Base-by-base conservation (phyloP, 768 basidiomycete genomes). In the Suillus spraguei region DNA sequence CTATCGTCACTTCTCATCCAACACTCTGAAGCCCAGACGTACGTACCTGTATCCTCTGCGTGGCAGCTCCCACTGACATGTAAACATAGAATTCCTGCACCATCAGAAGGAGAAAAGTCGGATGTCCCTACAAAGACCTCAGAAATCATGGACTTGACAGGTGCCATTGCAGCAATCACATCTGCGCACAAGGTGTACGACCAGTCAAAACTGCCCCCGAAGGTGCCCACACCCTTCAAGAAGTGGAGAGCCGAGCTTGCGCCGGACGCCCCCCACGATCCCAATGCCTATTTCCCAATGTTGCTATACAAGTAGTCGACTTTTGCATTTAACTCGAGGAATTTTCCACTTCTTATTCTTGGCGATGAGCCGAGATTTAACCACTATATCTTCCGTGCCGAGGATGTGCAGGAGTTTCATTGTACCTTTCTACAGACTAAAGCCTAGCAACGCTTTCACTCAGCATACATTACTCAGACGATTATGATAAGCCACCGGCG, bases 231-330 rank as follows among this genome's bases (percentile, higher is more conserved):
- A 33, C 74, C 90, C 1, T 82, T 84, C 78, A 85, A 82, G 74
- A 85, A 84, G 63, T 97, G 95, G 95, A 77, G 80, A 42, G 91
- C 94, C 5, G 77, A 87, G 71, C 77, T 81, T 49, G 85, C 90
- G 2, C 86, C 86, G 3, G 85, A 91, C 69, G 87, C 92, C n/a
- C 95, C 95, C 22, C 94, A 95, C 71, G 88, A 88, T 64, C 87
- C 89, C 50, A 75, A 89, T 70, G 80, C 89, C 3, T 95, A 95
- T 77, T 97, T 93, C 78, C 92, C 92, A 13, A 92, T 94, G 92
- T 70, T 79, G 50, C 72, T 93, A 63, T 88, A 87, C 80, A 83
- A 79, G 72, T 84, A 65, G 65, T 64, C 49, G n/a, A 20, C 38
- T 38, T 64, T 36, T 39, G 20, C 2, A n/a, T 39, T 22, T 24